Evolutionary conservation across 371 early-diverging fungal genomes (phyloP).

Genomic region (Mucor irregularis): DNA sequence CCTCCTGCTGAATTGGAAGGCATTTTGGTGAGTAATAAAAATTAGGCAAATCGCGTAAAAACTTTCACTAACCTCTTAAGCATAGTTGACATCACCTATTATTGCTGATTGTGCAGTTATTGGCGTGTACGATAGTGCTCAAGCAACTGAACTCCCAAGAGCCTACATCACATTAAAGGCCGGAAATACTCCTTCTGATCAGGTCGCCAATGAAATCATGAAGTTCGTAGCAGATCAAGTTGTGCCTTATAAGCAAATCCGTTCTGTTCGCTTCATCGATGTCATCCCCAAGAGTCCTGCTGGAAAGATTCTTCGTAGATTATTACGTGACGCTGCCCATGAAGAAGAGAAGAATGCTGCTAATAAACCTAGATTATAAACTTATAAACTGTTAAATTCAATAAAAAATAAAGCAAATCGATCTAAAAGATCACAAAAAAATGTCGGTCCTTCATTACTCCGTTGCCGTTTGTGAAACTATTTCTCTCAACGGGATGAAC

Average conservation of each 20-base stretch:
- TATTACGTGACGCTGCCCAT: conserved; percentile 21
- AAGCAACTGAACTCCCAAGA: conserved; percentile 71
- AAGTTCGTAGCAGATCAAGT: conserved; percentile 59
- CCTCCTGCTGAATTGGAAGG: conserved; percentile 19
- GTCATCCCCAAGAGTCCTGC: conserved; percentile 69
- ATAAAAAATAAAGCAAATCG: not conserved
- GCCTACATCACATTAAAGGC: conserved; percentile 61
- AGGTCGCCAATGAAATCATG: conserved; percentile 38
- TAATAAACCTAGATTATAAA: conserved; percentile 5
- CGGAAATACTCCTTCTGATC: conserved; percentile 13
- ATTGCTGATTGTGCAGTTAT: conserved; percentile 76
- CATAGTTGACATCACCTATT: conserved; percentile 46
- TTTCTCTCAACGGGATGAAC: not conserved
- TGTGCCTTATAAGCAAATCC: conserved; percentile 69
- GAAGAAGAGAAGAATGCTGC: not conserved
- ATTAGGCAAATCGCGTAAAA: not conserved
- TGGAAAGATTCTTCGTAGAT: conserved; percentile 77
- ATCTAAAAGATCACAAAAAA: no score
- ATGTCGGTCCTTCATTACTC: not conserved
- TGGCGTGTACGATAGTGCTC: conserved; percentile 45
- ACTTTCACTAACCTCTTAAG: not conserved
- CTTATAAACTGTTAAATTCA: no score
- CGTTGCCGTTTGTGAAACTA: no score
- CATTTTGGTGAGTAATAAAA: conserved; percentile 7
- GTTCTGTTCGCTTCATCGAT: conserved; percentile 70